Base-by-base conservation (phyloP, 2,329 filamentous ascomycete genomes). In the Berkeleyomyces rouxiae region DNA sequence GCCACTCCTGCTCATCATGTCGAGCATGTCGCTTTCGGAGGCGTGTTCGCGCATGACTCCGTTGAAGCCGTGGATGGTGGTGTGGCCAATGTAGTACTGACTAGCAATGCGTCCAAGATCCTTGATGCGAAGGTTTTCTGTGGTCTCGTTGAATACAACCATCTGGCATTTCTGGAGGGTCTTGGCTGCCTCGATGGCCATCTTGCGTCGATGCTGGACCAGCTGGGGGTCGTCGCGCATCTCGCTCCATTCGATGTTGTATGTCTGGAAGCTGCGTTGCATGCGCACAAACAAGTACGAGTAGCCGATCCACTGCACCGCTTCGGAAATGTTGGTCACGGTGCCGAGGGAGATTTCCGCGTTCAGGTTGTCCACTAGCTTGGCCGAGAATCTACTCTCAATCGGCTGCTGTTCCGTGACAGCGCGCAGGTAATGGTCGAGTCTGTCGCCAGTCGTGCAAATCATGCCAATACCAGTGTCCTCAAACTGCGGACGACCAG, bases 391-490 rank as follows among this genome's bases (percentile, higher is more conserved):
- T 64, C 85, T 87, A n/a, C 92, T 97, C 70, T 99, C 93, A 66
- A 99, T 99, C 0, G 95, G 93, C 67, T 95, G 86, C 71, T 99
- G 93, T 67, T 96, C 88, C 7, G 93, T 99, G 2, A 99, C 88
- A 1, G 93, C 91, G 47, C 86, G 86, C 55, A 97, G 78, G 71
- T 99, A 99, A 71, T 99, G 92, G 39, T 86, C 77, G 7, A 99
- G 77, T 71, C 91, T 96, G 72, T 96, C 91, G n/a, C 91, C 87
- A 0, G 90, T 95, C 0, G 95, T 99, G 69, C 90, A 95, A 67
- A 99, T 99, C 78, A 96, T 96, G 66, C 95, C 95, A 68, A 97
- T 96, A 78, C 93, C 93, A 43, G 87, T 93, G 70, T 97, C 93
- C 71, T 97, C 91, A 68, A 96, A 99, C 71, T 99, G 93, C 47